phyloP scores from a whole-genome alignment of 768 basidiomycete genomes.

The Pulveroboletus sp. region DNA sequence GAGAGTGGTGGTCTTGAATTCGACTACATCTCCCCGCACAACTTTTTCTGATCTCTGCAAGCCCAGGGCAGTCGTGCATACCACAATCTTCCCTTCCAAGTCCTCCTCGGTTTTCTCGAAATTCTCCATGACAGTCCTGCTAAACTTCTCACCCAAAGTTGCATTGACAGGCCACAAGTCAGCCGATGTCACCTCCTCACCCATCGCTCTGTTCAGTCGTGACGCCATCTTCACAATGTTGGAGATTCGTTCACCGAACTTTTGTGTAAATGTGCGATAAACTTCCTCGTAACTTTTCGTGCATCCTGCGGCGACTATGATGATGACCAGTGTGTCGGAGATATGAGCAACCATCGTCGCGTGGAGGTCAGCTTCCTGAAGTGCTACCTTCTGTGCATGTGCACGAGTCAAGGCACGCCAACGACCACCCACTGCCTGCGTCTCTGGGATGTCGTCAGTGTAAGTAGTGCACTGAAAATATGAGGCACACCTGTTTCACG shows the following conservation, averaged over 20 bases:
- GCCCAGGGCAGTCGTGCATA: constrained; percentile 58
- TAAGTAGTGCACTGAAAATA: neutral
- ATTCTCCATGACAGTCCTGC: constrained; percentile 43
- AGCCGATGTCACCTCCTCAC: constrained; percentile 53
- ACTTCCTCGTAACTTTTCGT: constrained; percentile 29
- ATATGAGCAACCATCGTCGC: constrained; percentile 41
- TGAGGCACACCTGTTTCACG: constrained; percentile 37
- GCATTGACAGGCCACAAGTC: constrained; percentile 51
- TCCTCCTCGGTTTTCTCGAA: constrained; percentile 26
- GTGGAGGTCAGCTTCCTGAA: constrained; percentile 31
- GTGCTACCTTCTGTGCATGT: constrained; percentile 34
- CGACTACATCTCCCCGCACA: constrained; percentile 35
- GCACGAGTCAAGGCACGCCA: constrained; percentile 53
- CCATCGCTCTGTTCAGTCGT: constrained; percentile 43
- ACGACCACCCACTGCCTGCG: constrained; percentile 47
- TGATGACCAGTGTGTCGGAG: constrained; percentile 39
- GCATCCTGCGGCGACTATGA: constrained; percentile 40
- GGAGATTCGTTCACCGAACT: constrained; percentile 33
- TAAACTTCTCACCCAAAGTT: constrained; percentile 38
- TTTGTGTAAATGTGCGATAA: constrained; percentile 30
- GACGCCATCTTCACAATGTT: constrained; percentile 32
- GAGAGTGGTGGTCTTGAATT: constrained; percentile 46
- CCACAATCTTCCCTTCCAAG: constrained; percentile 26
- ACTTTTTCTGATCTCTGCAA: constrained; percentile 37
- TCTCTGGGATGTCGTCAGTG: constrained; percentile 32